Evolutionary conservation across 495 filamentous ascomycete species (phyloP).

Genomic region (Xanthoparmelia taractica): DNA sequence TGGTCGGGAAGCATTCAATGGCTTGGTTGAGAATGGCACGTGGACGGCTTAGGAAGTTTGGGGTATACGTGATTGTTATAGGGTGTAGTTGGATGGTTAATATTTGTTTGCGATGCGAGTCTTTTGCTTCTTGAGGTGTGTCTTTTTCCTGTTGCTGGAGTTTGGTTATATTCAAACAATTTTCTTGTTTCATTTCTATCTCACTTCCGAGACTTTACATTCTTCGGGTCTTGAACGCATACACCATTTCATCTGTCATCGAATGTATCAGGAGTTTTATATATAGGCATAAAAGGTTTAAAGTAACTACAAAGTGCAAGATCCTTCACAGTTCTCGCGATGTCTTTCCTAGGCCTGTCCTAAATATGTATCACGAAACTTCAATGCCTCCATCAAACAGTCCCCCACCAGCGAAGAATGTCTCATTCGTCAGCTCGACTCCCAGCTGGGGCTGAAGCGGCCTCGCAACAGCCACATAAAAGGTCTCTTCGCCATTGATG

Average conservation of each 20-base stretch:
- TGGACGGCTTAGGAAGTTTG: not conserved
- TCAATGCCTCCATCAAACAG: not conserved
- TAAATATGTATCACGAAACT: not conserved
- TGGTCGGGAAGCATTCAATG: not conserved
- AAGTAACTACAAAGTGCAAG: not conserved
- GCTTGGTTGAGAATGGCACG: not conserved
- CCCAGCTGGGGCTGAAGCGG: not conserved
- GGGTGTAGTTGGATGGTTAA: too few relatives aligned
- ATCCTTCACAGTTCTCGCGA: not conserved
- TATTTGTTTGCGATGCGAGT: too few relatives aligned
- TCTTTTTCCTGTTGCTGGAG: too few relatives aligned
- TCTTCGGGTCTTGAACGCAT: too few relatives aligned
- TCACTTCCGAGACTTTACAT: too few relatives aligned
- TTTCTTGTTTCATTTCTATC: too few relatives aligned
- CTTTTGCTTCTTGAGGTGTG: too few relatives aligned
- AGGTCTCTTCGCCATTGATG: not conserved
- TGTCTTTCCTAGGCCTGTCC: not conserved
- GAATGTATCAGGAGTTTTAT: too few relatives aligned
- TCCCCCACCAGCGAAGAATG: not conserved
- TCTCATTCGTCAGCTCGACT: not conserved
- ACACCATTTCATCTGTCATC: too few relatives aligned
- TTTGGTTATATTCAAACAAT: too few relatives aligned
- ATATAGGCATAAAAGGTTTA: too few relatives aligned
- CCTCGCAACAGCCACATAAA: slow-evolving; percentile 10
- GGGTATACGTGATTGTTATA: too few relatives aligned